Evolutionary conservation across 106 monocot genomes (phyloP), one percentile per base, ranked within the genome.

Genomic region (Dioscorea alata): DNA sequence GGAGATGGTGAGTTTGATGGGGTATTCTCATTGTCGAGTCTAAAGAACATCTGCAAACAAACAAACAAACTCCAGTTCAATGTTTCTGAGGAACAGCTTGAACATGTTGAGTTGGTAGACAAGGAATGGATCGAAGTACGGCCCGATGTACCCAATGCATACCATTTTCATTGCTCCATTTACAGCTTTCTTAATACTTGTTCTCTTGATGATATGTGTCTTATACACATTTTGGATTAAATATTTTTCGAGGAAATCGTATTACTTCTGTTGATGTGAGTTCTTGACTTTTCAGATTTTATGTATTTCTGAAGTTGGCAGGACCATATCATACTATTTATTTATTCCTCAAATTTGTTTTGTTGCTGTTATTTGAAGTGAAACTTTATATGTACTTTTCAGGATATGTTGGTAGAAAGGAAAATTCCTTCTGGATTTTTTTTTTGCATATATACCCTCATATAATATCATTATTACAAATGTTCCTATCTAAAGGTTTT

Each of bases 11-110:
- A 62, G 7, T 84, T 79, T 15, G 79, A 91, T 65, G 22, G 80
- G 33, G 80, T 91, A 22, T 69, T 87, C 59, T 87, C 91, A 2
- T 72, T 82, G 63, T 75, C 68, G 48, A 71, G 78, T 53, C 32
- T 91, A 19, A 77, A 49, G 31, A 72, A 75, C 60, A 73, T 85
- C 13, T 60, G 67, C 63, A 74, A 76, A 58, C 76, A 84, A 35
- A 25, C 65, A 0, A 72, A 77, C 7, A 69, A 75, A 42, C 71
- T 87, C 50, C 42, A 57, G 10, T 87, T 87, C 25, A 4, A n/a
- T 57, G 77, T 80, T n/a, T 25, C 65, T 35, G 49, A 34, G 3
- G 77, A 75, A 74, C 68, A 70, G 24, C 66, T 63, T 48, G 28
- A n/a, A n/a, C 74, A 87, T 62, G 69, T 91, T 15, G 79, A 79